Evolutionary conservation across 1,284 basidiomycete genomes (phyloP).

Genomic region (Ustilago tritici): DNA sequence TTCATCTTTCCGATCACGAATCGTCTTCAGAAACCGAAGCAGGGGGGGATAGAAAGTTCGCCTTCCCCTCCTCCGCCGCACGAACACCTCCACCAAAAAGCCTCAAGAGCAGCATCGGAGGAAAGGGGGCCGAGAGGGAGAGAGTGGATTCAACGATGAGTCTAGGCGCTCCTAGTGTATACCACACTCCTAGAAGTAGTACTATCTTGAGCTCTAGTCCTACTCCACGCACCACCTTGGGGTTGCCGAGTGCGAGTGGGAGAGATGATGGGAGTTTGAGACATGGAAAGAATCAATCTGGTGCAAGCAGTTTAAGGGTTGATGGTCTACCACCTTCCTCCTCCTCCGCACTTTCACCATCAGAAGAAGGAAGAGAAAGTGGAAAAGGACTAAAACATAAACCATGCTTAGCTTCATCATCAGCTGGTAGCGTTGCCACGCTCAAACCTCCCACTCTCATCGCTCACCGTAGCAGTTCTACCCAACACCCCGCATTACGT

Average conservation of each 20-base stretch:
- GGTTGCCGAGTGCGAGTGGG: background rate
- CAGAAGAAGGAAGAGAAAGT: background rate
- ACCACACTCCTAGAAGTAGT: conserved; percentile 59
- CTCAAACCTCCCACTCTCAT: conserved; percentile 9
- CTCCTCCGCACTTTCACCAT: background rate
- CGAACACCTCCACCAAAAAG: conserved; percentile 5
- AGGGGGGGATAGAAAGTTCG: background rate
- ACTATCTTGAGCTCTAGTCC: conserved; percentile 48
- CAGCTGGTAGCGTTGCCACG: conserved; percentile 14
- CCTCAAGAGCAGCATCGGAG: background rate
- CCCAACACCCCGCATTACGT: conserved; percentile 2
- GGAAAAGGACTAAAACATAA: conserved; percentile 8
- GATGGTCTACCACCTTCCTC: background rate
- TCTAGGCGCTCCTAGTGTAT: conserved; percentile 44
- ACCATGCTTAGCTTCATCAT: conserved; percentile 21
- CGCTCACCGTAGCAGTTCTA: background rate
- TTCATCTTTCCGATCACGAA: conserved; percentile 32
- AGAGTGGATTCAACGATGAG: conserved; percentile 43
- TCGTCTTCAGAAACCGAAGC: background rate
- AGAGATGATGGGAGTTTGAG: conserved; percentile 11
- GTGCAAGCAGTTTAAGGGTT: background rate
- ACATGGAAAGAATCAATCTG: conserved; percentile 4
- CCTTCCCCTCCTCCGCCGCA: conserved; percentile 10
- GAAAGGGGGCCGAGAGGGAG: background rate
- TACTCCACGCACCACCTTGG: conserved; percentile 18